Conservation (phyloP, 345 rosid genomes). For the Eucalyptus cladocalyx region DNA sequence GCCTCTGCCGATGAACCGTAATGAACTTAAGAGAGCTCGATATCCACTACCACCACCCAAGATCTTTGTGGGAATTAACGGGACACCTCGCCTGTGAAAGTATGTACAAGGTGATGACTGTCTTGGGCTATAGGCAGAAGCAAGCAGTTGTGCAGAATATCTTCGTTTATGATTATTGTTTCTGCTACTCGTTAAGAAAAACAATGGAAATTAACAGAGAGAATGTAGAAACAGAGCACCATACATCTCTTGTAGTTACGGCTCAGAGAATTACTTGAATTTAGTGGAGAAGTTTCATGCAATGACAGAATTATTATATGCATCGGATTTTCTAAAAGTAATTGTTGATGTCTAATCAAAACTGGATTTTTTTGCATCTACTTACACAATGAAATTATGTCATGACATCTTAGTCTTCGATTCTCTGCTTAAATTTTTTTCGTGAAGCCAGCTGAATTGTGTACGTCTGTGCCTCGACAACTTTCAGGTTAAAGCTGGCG, state of each 20-base stretch:
- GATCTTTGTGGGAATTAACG: too few relatives aligned
- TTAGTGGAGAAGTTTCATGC: neutral
- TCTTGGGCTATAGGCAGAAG: neutral
- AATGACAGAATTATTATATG: too few relatives aligned
- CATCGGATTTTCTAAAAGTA: too few relatives aligned
- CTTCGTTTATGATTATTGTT: too few relatives aligned
- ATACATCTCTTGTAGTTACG: neutral
- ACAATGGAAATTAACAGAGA: neutral
- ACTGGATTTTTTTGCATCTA: neutral
- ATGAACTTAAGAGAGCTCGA: too few relatives aligned
- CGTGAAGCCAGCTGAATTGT: neutral
- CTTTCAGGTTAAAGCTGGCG: slow-evolving; percentile 87
- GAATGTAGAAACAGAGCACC: neutral
- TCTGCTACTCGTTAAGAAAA: too few relatives aligned
- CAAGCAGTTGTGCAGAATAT: neutral
- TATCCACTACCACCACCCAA: too few relatives aligned
- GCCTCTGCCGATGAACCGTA: too few relatives aligned
- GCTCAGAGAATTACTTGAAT: neutral
- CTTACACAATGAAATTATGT: neutral
- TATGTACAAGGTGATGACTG: neutral
- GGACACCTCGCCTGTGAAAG: neutral
- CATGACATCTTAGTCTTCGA: neutral
- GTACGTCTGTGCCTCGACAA: neutral
- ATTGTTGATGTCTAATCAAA: neutral
- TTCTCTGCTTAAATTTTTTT: neutral